A percentile compares a stretch with the other conserved stretches of the same genome.
These are phyloP conservation scores for Amylocarpus encephaloides DNA, from an alignment of 2,329 filamentous ascomycete species.

Conservation along the genomic window DNA sequence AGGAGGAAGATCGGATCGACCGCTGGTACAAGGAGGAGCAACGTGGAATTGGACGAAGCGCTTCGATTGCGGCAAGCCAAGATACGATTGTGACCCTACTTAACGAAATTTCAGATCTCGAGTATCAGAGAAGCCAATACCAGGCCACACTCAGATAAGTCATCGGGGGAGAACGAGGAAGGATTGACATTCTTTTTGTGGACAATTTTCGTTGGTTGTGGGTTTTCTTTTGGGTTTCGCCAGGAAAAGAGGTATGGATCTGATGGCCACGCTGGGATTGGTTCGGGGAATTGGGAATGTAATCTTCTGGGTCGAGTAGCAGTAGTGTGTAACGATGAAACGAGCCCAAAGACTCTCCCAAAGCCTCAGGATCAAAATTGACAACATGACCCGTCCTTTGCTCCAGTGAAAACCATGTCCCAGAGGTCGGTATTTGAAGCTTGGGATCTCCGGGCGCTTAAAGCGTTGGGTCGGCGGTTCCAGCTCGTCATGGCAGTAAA, in stretches of 20 bases:
- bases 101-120: slow-evolving; percentile 49
- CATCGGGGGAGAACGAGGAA: neutral
- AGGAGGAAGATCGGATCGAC: slow-evolving; percentile 67
- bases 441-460: slow-evolving; percentile 22
- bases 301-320: slow-evolving; percentile 14
- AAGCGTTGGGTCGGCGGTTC: slow-evolving; percentile 8
- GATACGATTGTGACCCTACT: slow-evolving; percentile 61
- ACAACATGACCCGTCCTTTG: slow-evolving; percentile 1
- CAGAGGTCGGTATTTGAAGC: neutral
- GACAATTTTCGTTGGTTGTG: slow-evolving; percentile 13
- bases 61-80: slow-evolving; percentile 66
- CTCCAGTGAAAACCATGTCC: slow-evolving; percentile 14
- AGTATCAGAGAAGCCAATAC: slow-evolving; percentile 9
- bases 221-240: slow-evolving; percentile 4
- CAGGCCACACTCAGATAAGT: slow-evolving; percentile 5
- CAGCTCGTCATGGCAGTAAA: slow-evolving; percentile 1
- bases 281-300: slow-evolving; percentile 13
- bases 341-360: slow-evolving; percentile 9
- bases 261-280: slow-evolving; percentile 16
- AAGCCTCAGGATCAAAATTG: slow-evolving; percentile 10
- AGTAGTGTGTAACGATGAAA: slow-evolving; percentile 28
- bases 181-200: slow-evolving; percentile 4
- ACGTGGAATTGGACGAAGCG: slow-evolving; percentile 41
- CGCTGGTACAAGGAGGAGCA: slow-evolving; percentile 65
- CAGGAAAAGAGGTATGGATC: slow-evolving; percentile 4